Base-by-base conservation (phyloP, 768 basidiomycete species). In the Jaapia argillacea region DNA sequence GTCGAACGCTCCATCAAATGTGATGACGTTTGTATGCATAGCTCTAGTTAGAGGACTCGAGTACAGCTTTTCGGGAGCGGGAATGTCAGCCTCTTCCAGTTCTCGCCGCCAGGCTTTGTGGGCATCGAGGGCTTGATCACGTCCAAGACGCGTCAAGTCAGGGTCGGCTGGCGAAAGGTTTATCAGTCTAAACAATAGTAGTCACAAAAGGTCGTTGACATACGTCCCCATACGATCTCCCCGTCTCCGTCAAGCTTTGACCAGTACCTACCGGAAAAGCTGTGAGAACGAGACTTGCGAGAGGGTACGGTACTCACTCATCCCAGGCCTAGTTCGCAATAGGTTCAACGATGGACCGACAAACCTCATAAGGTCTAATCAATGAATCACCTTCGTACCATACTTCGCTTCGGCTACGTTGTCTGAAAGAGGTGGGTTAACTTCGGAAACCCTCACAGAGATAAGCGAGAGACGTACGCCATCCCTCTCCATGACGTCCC, bases 191-290 rank as follows among this genome's bases (percentile, higher is more conserved):
- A 41, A 22, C 23, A 20, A 41, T 24, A 10, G 10, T 12, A 12
- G 21, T 16, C 13, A 24, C 3, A 7, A 43, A 12, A 24, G 6
- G 12, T 3, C 39, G 24, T 36, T 12, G 18, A 52, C 81, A 50
- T 52, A 82, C 81, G 85, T 22, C 86, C 86, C 85, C 85, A 89
- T 1, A 60, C 61, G 3, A 85, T 59, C 42, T 81, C 71, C 10
- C 65, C 79, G 48, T 89, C 81, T 0, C 78, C 79, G 39, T 81
- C 60, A 6, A 78, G 54, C 51, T 70, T 78, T 2, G 79, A 69
- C 76, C 75, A 85, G 50, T 79, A 56, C 7, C 83, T 84, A 26
- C 14, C 20, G 16, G 33, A 24, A 18, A 35, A 7, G 12, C 5
- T 18, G n/a, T 24, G 21, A 21, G 24, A 24, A 12, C 46, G 26